phyloP scores from a whole-genome alignment of 2,329 filamentous ascomycete genomes.

The Calonectria hawksworthii region DNA sequence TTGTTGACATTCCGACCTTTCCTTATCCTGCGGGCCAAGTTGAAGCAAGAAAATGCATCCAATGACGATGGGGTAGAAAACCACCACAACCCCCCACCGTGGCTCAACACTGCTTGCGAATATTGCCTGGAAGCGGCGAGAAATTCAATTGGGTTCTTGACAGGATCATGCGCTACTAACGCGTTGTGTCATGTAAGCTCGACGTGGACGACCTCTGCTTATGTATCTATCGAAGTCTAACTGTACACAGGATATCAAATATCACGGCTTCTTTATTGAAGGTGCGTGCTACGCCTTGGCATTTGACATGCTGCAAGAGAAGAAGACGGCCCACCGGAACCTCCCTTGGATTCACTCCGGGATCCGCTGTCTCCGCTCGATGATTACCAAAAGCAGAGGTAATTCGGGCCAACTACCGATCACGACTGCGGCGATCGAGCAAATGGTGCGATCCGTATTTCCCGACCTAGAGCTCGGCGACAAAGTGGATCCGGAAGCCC shows the following conservation, averaged over 20 bases:
- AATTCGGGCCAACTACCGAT: conserved; percentile 40
- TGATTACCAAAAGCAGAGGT: conserved; percentile 44
- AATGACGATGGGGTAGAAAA: conserved; percentile 16
- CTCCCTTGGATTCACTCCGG: conserved; percentile 58
- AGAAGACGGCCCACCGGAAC: conserved; percentile 51
- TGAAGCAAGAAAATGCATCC: conserved; percentile 49
- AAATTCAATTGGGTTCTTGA: conserved; percentile 56
- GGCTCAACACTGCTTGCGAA: conserved; percentile 60
- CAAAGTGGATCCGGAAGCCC: conserved; percentile 33
- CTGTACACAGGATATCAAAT: conserved; percentile 55
- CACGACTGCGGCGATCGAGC: conserved; percentile 45
- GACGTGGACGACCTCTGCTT: too few species aligned
- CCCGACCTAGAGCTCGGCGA: conserved; percentile 45
- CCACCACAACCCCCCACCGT: conserved; percentile 44
- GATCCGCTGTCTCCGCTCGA: conserved; percentile 52
- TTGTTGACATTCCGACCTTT: conserved; percentile 60
- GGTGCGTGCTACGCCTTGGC: conserved; percentile 57
- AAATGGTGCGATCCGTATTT: conserved; percentile 47
- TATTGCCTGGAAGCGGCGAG: conserved; percentile 57
- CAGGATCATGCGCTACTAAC: conserved; percentile 56
- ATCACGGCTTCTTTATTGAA: conserved; percentile 59
- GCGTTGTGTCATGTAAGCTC: conserved; percentile 54
- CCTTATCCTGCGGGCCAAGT: conserved; percentile 58
- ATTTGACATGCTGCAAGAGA: conserved; percentile 58
- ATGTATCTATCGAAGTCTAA: conserved; percentile 18